Base-by-base conservation (phyloP, 371 early-diverging fungal genomes). In the Lichtheimia ramosa region DNA sequence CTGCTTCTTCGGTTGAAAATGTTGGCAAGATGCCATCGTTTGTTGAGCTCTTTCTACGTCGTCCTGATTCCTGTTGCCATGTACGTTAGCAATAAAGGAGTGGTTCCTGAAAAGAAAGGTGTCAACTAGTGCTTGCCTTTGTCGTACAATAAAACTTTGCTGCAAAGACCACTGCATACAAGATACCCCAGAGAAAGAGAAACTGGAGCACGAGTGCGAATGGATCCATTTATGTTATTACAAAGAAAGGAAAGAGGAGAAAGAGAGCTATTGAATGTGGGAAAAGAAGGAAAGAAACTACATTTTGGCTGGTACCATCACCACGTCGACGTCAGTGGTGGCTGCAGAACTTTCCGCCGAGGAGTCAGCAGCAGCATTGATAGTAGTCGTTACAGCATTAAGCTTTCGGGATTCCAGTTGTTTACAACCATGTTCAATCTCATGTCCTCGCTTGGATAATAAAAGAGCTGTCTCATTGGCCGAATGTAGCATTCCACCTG, bases 401-500 rank as follows among this genome's bases (percentile, higher is more conserved):
- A 28, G 28, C 28, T 28, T 28, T 28, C 46, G 46, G 16, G n/a
- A 20, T 20, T 8, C 46, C 18, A 46, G n/a, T 46, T 8, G n/a
- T 21, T 40, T 10, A 27, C 27, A 15, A 16, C 58, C 58, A 20
- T 43, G 39, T 49, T 57, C 50, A 21, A 48, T 57, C 16, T 55
- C 56, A 14, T 46, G 42, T 14, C 43, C 56, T n/a, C 56, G 21
- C 14, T 41, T 40, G 15, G 58, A 49, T 41, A 57, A 27, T 3
- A 43, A n/a, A n/a, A 23, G 50, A 1, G 70, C 74, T 12, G 73
- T 74, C 27, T 68, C 75, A 25, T 69, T 62, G 3, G 85, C 85
- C 3, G 82, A 70, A 64, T 76, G 68, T 13, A 85, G 54, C 48
- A 84, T 70, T 28, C 77, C 77, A 16, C 87, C 87, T 2, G 81